Evolutionary conservation across 2,329 filamentous ascomycete species (phyloP).

Genomic region (Talaromyces verruculosus): DNA sequence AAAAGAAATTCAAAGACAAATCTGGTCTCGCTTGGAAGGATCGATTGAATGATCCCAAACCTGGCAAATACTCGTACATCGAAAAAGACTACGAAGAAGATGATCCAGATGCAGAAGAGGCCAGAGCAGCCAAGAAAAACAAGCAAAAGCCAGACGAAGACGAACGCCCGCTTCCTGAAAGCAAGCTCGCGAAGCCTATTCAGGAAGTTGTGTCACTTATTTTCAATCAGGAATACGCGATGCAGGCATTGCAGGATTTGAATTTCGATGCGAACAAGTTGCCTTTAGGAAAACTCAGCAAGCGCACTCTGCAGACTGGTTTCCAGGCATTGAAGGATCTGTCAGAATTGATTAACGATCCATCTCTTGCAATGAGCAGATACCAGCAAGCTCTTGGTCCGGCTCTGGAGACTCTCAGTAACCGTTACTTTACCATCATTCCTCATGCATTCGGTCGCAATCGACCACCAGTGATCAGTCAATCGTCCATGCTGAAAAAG

Average conservation of each 20-base stretch:
- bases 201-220: constrained; percentile 76
- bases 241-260: constrained; percentile 50
- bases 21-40: constrained; percentile 54
- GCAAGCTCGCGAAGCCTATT: constrained; percentile 59
- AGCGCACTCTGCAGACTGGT: constrained; percentile 70
- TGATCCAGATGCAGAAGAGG: constrained; percentile 45
- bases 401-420: constrained; percentile 66
- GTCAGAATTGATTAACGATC: constrained; percentile 62
- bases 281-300: constrained; percentile 80
- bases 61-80: constrained; percentile 71
- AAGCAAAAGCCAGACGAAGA: constrained; percentile 38
- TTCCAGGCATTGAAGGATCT: constrained; percentile 77
- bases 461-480: constrained; percentile 66
- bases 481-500: constrained; percentile 60
- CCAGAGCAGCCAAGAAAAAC: constrained; percentile 48
- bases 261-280: constrained; percentile 63
- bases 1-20: constrained; percentile 60
- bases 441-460: constrained; percentile 77
- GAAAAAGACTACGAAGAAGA: constrained; percentile 73
- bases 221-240: constrained; percentile 75
- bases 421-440: constrained; percentile 77
- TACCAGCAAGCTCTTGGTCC: constrained; percentile 41
- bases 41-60: constrained; percentile 51
- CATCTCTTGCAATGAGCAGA: constrained; percentile 46
- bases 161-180: constrained; percentile 48